Evolutionary conservation across 495 filamentous ascomycete species (phyloP), one percentile per base, ranked within the genome.

Genomic region (Usnea hakonensis): DNA sequence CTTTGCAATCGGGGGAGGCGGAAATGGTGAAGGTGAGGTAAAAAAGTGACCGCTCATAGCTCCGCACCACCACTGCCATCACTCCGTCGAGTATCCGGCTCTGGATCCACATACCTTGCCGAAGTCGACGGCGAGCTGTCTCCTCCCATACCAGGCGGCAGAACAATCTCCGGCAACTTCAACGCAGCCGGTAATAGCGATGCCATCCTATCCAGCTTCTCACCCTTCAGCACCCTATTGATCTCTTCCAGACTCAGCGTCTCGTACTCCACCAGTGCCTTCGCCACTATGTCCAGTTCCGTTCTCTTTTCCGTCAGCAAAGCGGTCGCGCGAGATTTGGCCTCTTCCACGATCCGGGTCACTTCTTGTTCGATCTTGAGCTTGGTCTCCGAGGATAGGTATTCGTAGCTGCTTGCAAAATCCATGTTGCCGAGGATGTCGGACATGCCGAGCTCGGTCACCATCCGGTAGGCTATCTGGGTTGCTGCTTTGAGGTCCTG

Each of bases 191-290:
- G 70, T 8, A 79, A 68, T 16, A 70, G 55, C 14, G 76, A 70
- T 23, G 70, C 69, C 28, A 87, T 55, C 64, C 81, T 85, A 17
- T 84, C 82, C n/a, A 97, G 76, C 71, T 89, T 89, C 74, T 96
- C 90, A 21, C 94, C 94, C 60, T 80, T 80, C 32, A 97, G 79
- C 3, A 96, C 88, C 76, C 87, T 90, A 72, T 88, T 88, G 68
- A 97, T 93, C 69, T 98, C 95, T 30, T 88, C 87, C 70, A 86
- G 87, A 65, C 85, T 88, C 28, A 97, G 76, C 3, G 90, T 95
- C 75, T 97, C 95, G 74, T 97, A 97, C 76, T 97, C 87, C 32
- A 98, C 84, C 16, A 98, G 76, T 5, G 91, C 94, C 68, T 91
- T 85, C 35, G 92, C 92, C 7, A 98, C 76, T 23, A 87, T 73